Evolutionary conservation across 371 early-diverging fungal genomes (phyloP).

Genomic region (Actinomortierella ambigua): DNA sequence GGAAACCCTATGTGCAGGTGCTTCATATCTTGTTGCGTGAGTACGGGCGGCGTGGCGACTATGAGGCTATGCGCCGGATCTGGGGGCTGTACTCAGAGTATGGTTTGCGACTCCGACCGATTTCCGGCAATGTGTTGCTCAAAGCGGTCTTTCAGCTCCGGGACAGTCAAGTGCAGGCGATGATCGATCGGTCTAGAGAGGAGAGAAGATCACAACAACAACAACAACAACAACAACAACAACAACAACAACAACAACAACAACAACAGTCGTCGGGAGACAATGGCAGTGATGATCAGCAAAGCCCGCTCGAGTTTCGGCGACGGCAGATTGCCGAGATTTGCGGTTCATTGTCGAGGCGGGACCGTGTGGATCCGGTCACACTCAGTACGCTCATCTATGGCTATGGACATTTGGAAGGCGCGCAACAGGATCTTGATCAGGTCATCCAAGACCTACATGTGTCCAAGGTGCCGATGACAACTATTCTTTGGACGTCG

Average conservation of each 20-base stretch:
- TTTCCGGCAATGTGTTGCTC: constrained; percentile 35
- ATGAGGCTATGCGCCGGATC: constrained; percentile 18
- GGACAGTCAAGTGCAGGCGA: constrained; percentile 12
- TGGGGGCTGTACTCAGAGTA: constrained; percentile 29
- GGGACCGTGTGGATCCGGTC: constrained; percentile 7
- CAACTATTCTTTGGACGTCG: no score
- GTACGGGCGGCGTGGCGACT: constrained; percentile 23
- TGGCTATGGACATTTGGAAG: constrained; percentile 33
- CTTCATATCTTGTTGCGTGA: constrained; percentile 40
- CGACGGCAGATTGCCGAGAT: constrained; percentile 1
- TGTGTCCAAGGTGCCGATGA: no score
- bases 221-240: background rate
- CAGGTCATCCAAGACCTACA: constrained; percentile 18
- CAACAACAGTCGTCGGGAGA: no score
- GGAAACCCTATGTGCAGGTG: constrained; percentile 39
- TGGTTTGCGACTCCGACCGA: constrained; percentile 15
- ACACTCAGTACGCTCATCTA: constrained; percentile 29
- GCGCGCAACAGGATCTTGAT: constrained; percentile 22
- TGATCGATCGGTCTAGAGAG: background rate
- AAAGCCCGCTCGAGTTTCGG: background rate
- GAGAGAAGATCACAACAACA: background rate
- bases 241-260: background rate
- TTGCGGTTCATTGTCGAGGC: no score
- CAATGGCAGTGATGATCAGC: no score
- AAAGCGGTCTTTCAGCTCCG: constrained; percentile 26